Percentiles rank a stretch among this genome's conserved stretches.
These are phyloP conservation scores for Zygoascus meyerae DNA, from an alignment of 1,139 yeast species.

Conservation along the genomic window DNA sequence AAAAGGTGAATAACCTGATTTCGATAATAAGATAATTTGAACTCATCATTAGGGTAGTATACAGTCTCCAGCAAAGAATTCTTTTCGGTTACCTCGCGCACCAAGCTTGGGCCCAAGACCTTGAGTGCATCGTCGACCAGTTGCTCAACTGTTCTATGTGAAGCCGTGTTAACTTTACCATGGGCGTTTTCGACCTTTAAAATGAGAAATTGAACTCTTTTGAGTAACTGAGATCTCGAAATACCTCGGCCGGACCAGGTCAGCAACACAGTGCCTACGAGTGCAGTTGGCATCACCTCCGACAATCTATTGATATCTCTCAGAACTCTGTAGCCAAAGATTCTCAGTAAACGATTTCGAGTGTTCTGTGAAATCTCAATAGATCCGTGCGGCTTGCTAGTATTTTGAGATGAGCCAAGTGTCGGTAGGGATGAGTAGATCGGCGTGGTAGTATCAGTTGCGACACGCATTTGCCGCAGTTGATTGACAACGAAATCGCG, in stretches of 20 bases:
- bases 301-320: slow-evolving; percentile 39
- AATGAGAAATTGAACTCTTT: slow-evolving; percentile 36
- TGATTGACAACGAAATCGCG: slow-evolving; percentile 32
- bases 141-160: slow-evolving; percentile 26
- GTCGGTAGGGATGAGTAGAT: slow-evolving; percentile 6
- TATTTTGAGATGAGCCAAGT: neutral
- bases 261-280: slow-evolving; percentile 39
- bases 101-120: slow-evolving; percentile 37
- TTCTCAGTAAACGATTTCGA: slow-evolving; percentile 30
- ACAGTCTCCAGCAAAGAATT: slow-evolving; percentile 35
- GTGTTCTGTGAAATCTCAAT: slow-evolving; percentile 18
- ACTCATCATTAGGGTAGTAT: slow-evolving; percentile 37
- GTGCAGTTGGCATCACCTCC: slow-evolving; percentile 42
- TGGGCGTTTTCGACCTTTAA: slow-evolving; percentile 34
- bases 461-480: slow-evolving; percentile 23
- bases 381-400: slow-evolving; percentile 6
- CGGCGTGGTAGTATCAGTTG: slow-evolving; percentile 11
- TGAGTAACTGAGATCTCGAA: slow-evolving; percentile 31
- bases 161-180: slow-evolving; percentile 30
- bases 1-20: slow-evolving; percentile 41
- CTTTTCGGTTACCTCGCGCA: slow-evolving; percentile 31
- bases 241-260: slow-evolving; percentile 37
- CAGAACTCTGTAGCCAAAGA: slow-evolving; percentile 38
- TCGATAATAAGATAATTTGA: slow-evolving; percentile 40
- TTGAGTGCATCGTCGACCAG: slow-evolving; percentile 36